These are phyloP conservation scores for Oryza coarctata DNA, from an alignment of 176 grass and related monocot species.

Conservation along the genomic window DNA sequence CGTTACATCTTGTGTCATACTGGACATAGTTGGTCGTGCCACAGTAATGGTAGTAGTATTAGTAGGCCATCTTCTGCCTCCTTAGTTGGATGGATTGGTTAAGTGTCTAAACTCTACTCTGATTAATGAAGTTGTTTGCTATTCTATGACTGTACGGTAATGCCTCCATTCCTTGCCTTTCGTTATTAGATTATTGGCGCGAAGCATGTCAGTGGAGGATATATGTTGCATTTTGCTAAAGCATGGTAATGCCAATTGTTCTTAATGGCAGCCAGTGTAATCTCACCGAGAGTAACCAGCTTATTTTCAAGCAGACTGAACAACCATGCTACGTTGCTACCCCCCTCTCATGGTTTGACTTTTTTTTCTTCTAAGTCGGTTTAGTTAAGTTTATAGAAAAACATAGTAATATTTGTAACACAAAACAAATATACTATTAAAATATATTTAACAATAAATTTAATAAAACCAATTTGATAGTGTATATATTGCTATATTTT, in stretches of 20 bases:
- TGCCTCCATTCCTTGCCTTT: neutral
- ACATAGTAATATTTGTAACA: too few species aligned
- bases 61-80: neutral
- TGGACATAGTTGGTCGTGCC: neutral
- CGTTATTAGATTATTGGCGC: neutral
- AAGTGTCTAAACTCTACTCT: neutral
- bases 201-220: neutral
- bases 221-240: neutral
- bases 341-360: too few species aligned
- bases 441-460: too few species aligned
- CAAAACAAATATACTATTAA: too few species aligned
- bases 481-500: too few species aligned
- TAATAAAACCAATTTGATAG: too few species aligned
- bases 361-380: too few species aligned
- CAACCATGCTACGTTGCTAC: neutral
- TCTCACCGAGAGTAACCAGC: too few species aligned
- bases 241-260: too few species aligned
- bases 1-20: neutral
- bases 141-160: neutral
- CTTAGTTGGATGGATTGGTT: neutral
- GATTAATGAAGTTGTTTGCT: constrained; percentile 15
- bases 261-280: neutral
- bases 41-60: neutral
- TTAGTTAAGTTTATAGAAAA: too few species aligned
- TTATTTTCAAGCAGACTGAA: neutral